Conservation (phyloP, 1,139 yeast species). For the Nadsonia starkeyi-henricii region DNA sequence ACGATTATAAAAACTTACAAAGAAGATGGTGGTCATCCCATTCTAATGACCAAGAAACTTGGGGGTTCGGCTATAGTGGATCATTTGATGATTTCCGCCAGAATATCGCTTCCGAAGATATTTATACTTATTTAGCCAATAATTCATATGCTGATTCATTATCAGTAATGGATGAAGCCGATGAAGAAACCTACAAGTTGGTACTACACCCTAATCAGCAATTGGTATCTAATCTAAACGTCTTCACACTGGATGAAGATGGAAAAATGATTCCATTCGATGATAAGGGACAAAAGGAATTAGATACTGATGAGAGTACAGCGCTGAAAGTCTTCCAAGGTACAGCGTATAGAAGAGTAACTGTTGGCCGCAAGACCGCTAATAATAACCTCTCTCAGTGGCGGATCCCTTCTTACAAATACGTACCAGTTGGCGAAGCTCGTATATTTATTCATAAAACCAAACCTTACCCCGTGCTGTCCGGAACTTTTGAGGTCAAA, state of each 20-base stretch:
- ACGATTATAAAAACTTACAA: neutral
- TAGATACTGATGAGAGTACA: slow-evolving; percentile 1
- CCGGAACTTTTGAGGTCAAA: slow-evolving; percentile 24
- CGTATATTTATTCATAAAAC: slow-evolving; percentile 16
- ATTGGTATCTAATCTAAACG: slow-evolving; percentile 1
- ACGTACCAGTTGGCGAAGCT: slow-evolving; percentile 23
- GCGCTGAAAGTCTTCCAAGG: slow-evolving; percentile 15
- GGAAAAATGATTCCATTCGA: slow-evolving; percentile 16
- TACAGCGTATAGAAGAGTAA: slow-evolving; percentile 18
- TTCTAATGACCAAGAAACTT: neutral
- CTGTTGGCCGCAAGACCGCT: slow-evolving; percentile 11
- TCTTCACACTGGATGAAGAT: slow-evolving; percentile 10
- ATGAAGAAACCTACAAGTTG: neutral
- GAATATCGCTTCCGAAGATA: neutral
- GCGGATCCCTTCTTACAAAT: slow-evolving; percentile 4
- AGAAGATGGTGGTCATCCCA: neutral
- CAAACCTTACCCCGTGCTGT: slow-evolving; percentile 11
- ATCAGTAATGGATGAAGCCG: neutral
- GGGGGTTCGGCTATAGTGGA: neutral
- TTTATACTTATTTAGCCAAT: neutral
- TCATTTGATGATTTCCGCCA: neutral
- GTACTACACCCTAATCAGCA: neutral
- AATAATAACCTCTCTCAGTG: slow-evolving; percentile 10
- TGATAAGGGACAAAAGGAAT: slow-evolving; percentile 7
- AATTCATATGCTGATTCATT: neutral